Conservation (phyloP, 768 basidiomycete species). For the Pisolithus orientalis region DNA sequence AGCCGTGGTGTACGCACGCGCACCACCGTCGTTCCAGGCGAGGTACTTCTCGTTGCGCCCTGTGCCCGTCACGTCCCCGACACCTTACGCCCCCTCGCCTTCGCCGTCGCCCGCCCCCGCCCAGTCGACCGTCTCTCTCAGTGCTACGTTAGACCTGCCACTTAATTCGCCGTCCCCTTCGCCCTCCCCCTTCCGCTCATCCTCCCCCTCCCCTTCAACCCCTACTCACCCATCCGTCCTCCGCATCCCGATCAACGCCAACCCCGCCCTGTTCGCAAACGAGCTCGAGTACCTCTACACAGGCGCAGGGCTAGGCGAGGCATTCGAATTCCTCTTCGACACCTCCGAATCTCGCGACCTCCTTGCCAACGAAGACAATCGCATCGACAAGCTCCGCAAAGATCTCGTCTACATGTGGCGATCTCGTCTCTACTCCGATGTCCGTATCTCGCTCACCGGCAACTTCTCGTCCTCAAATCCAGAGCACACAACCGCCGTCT, state of each 20-base stretch:
- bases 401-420: slow-evolving; percentile 98
- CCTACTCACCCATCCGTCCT: slow-evolving; percentile 41
- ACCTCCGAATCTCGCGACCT: slow-evolving; percentile 35
- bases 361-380: slow-evolving; percentile 44
- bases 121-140: slow-evolving; percentile 58
- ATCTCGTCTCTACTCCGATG: slow-evolving; percentile 87
- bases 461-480: slow-evolving; percentile 58
- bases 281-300: slow-evolving; percentile 96
- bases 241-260: slow-evolving; percentile 63
- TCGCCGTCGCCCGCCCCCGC: slow-evolving; percentile 48
- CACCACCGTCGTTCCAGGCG: slow-evolving; percentile 87
- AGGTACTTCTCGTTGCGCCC: slow-evolving; percentile 81
- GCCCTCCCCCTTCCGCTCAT: slow-evolving; percentile 38
- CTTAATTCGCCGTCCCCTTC: slow-evolving; percentile 38
- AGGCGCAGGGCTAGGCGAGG: slow-evolving; percentile 80
- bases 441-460: slow-evolving; percentile 73
- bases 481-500: slow-evolving; percentile 72
- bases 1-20: slow-evolving; percentile 95
- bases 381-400: slow-evolving; percentile 82
- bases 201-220: slow-evolving; percentile 43
- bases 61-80: slow-evolving; percentile 44
- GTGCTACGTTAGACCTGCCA: slow-evolving; percentile 37
- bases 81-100: slow-evolving; percentile 44
- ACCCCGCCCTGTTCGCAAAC: slow-evolving; percentile 74
- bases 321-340: slow-evolving; percentile 85